Evolutionary conservation across 495 filamentous ascomycete genomes (phyloP), one percentile per base, ranked within the genome.

Genomic region (Talaromyces stipitatus): DNA sequence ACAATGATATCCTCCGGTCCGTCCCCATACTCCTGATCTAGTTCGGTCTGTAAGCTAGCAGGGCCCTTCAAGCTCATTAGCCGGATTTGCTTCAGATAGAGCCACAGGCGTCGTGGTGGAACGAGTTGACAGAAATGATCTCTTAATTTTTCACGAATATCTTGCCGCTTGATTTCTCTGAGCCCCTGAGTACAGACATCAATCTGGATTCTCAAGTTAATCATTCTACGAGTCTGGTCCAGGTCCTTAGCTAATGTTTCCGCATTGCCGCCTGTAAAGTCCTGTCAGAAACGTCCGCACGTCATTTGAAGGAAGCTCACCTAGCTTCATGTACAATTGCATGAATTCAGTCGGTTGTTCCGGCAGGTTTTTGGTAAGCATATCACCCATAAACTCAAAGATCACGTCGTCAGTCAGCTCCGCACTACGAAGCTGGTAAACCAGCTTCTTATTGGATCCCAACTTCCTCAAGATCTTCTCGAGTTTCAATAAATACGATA

Each of bases 131-230:
- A 61, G n/a, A 61, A 61, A 6, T 59, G 27, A 33, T 61, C 47
- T 36, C 38, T 10, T 14, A 61, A 30, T 16, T 61, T 61, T 38
- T 61, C 59, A 26, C 59, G 43, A 4, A 57, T 55, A 4, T 58
- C 52, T 29, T 61, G 26, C 43, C 59, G 24, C 18, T 59, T 46
- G 22, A 12, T 28, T 33, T 58, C 56, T 27, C 43, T 47, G 12
- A 58, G n/a, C 4, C 59, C 59, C 32, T 46, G 46, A 33, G 55
- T 11, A 56, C 56, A 61, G 7, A 58, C 56, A 32, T 61, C 59
- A 18, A 58, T 58, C 51, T 61, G 54, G 18, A 61, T 61, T 45
- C 59, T 58, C 59, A 61, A 53, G 4, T 58, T 59, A 28, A 59
- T 38, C 59, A 61, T 61, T 38, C 45, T 61, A n/a, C 16, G 9